Evolutionary conservation across 805 yeast genomes (phyloP).

Genomic region (Metschnikowia rubicola): DNA sequence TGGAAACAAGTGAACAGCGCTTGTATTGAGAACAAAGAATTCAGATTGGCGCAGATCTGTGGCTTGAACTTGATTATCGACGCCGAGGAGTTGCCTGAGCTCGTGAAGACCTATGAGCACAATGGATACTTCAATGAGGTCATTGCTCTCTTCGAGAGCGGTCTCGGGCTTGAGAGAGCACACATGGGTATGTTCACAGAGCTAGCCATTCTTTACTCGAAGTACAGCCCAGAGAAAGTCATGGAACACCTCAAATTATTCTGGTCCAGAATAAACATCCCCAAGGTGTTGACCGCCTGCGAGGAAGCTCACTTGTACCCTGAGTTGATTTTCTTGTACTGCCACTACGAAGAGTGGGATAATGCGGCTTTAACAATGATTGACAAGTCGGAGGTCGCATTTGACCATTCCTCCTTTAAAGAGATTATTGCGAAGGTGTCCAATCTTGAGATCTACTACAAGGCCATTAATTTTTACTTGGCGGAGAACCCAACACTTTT

Average conservation of each 20-base stretch:
- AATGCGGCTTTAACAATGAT: constrained; percentile 96
- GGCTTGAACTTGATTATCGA: constrained; percentile 95
- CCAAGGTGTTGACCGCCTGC: constrained; percentile 91
- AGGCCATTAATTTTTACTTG: constrained; percentile 93
- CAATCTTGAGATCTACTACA: constrained; percentile 93
- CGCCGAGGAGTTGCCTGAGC: constrained; percentile 92
- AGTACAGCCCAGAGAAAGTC: constrained; percentile 83
- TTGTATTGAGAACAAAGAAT: constrained; percentile 91
- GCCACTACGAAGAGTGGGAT: constrained; percentile 99
- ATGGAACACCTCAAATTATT: constrained; percentile 95
- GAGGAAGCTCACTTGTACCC: constrained; percentile 95
- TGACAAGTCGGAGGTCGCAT: constrained; percentile 88
- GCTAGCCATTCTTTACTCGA: constrained; percentile 84
- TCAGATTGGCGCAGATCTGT: constrained; percentile 96
- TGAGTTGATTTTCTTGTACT: constrained; percentile 90
- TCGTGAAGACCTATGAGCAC: constrained; percentile 81
- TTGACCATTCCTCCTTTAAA: constrained; percentile 91
- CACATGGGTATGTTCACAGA: constrained; percentile 99
- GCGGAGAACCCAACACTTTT: constrained; percentile 87
- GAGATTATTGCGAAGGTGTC: constrained; percentile 93
- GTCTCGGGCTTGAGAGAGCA: constrained; percentile 94
- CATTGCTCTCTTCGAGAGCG: constrained; percentile 90
- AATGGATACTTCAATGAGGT: constrained; percentile 90
- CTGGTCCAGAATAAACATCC: constrained; percentile 98
- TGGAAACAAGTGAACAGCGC: constrained; percentile 98